phyloP scores from a whole-genome alignment of 148 eudicot genomes.

The Rhododendron griersonianum region DNA sequence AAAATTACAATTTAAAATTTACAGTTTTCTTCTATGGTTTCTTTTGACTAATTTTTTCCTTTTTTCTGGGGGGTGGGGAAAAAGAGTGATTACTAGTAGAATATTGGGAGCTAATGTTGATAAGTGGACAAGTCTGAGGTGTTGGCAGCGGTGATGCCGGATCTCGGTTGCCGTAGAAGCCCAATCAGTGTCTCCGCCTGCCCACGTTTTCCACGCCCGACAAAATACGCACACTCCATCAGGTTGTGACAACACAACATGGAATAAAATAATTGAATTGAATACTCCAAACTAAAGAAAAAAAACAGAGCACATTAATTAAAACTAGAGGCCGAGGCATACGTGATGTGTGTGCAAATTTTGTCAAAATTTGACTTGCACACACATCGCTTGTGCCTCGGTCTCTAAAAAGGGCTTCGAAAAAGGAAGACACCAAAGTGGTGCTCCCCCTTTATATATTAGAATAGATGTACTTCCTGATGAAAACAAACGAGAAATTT shows the following conservation, averaged over 20 bases:
- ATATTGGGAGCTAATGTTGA: not conserved
- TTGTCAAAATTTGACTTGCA: too few relatives aligned
- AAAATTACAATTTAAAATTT: not conserved
- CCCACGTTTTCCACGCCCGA: conserved; percentile 26
- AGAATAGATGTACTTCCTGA: too few relatives aligned
- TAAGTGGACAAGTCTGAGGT: conserved; percentile 38
- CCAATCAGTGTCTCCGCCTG: conserved; percentile 89
- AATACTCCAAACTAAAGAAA: not conserved
- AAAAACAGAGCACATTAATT: not conserved
- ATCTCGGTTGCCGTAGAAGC: conserved; percentile 95
- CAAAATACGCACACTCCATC: not conserved
- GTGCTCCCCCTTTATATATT: too few relatives aligned
- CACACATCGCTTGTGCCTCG: too few relatives aligned
- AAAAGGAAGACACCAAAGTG: too few relatives aligned
- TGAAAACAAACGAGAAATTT: too few relatives aligned
- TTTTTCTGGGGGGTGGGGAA: not conserved
- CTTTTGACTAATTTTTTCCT: not conserved
- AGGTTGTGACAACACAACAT: not conserved
- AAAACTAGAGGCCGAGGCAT: too few relatives aligned
- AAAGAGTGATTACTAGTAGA: not conserved
- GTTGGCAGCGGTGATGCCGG: conserved; percentile 64
- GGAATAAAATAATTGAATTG: not conserved
- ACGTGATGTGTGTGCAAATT: too few relatives aligned
- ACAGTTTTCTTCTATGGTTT: not conserved
- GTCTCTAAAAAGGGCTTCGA: too few relatives aligned